These are phyloP conservation scores for Mucor velutinosus DNA, from an alignment of 371 early-diverging fungal species.

Conservation along the genomic window DNA sequence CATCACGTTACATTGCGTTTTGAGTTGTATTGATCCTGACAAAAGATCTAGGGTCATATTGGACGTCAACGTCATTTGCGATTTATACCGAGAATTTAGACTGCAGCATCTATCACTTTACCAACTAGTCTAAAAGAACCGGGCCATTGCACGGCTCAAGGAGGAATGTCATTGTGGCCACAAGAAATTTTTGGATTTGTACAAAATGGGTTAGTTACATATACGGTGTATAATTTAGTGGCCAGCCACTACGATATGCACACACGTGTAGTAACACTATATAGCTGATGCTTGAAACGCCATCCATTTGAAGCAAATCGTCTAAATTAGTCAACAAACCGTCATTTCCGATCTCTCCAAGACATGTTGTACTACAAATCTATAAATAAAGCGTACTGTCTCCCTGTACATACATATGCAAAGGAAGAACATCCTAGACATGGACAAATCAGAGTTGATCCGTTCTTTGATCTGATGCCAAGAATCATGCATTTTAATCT, in stretches of 20 bases:
- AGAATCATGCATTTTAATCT: not conserved
- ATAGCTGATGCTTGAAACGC: not conserved
- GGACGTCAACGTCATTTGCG: not conserved
- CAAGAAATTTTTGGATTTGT: not conserved
- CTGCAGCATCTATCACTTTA: not conserved
- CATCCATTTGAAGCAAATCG: not conserved
- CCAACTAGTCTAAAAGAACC: not conserved
- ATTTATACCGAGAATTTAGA: not conserved
- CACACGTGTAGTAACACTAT: not conserved
- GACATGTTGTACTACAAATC: not conserved
- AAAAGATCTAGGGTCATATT: not conserved
- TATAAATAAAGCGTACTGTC: not conserved
- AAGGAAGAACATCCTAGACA: not conserved
- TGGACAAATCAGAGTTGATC: not conserved
- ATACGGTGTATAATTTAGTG: not conserved
- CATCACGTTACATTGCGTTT: not conserved
- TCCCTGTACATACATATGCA: not conserved
- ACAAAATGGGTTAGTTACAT: not conserved
- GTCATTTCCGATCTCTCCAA: not conserved
- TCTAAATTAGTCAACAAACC: slow-evolving; percentile 1
- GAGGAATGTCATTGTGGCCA: not conserved
- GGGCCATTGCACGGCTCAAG: not conserved
- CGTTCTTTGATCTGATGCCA: not conserved
- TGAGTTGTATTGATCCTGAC: not conserved
- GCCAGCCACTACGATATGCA: not conserved